Conservation (phyloP, 2,329 filamentous ascomycete species). For the Fusarium oligoseptatum region DNA sequence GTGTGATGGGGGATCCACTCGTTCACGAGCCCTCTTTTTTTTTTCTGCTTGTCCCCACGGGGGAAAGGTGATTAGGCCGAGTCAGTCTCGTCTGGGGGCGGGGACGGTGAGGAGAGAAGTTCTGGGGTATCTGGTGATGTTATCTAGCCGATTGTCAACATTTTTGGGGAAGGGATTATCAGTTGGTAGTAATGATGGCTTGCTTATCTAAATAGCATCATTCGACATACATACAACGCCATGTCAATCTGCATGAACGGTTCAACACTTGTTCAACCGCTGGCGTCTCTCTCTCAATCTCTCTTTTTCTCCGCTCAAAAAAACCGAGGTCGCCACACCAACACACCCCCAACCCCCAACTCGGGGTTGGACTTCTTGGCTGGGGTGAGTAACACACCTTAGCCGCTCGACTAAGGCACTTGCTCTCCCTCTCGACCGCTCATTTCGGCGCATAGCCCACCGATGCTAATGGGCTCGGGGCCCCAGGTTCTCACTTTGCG, state of each 20-base stretch:
- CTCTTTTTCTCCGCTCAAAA: background rate
- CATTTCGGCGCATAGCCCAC: conserved; percentile 9
- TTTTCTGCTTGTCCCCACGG: conserved; percentile 1
- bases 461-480: background rate
- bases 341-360: conserved; percentile 4
- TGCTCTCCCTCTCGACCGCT: background rate
- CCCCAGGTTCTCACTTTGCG: background rate
- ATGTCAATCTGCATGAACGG: background rate
- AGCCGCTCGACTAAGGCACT: background rate
- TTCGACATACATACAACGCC: background rate
- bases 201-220: background rate
- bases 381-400: background rate
- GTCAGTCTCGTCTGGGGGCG: background rate
- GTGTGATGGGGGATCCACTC: conserved; percentile 4
- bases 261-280: background rate
- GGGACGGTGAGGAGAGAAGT: conserved; percentile 4
- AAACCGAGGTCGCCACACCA: background rate
- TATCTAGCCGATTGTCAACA: background rate
- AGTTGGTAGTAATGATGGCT: background rate
- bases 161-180: background rate
- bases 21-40: background rate
- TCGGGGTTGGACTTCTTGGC: background rate
- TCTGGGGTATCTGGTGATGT: background rate
- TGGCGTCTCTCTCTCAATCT: background rate
- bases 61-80: background rate